A percentile compares a stretch with the other conserved stretches of the same genome.
Evolutionary conservation across 176 grass and related monocot genomes (phyloP).

Genomic region (Thinopyrum elongatum): DNA sequence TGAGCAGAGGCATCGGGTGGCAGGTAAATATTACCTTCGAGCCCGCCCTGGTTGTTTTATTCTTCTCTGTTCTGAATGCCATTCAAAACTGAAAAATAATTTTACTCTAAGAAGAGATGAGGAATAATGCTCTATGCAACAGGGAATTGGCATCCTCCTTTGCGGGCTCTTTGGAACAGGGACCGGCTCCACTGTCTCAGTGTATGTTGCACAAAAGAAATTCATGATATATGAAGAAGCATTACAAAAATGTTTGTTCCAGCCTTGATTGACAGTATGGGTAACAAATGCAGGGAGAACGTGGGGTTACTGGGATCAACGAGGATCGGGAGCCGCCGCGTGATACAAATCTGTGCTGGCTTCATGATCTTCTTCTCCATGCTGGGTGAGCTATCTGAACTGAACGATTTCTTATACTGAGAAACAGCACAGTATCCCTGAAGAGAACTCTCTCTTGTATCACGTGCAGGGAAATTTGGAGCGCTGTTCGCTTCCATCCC

Average conservation of each 20-base stretch:
- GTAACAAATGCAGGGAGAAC: conserved; percentile 69
- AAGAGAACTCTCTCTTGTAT: not conserved
- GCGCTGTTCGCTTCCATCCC: conserved; percentile 94
- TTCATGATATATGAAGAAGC: not conserved
- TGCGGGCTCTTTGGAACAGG: conserved; percentile 82
- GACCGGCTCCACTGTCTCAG: conserved; percentile 88
- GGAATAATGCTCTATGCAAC: not conserved
- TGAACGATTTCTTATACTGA: not conserved
- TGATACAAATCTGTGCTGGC: conserved; percentile 91
- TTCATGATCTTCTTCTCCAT: conserved; percentile 99
- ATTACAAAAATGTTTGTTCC: not conserved
- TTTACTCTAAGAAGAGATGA: not conserved
- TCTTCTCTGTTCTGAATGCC: not conserved
- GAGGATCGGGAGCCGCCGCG: conserved; percentile 86
- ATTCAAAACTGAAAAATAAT: conserved; percentile 13
- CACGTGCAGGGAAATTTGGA: conserved; percentile 82
- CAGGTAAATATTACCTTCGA: conserved; percentile 49
- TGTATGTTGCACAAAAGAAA: conserved; percentile 24
- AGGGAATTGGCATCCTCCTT: conserved; percentile 91
- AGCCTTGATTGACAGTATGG: conserved; percentile 2
- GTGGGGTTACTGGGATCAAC: conserved; percentile 86
- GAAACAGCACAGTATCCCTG: not conserved
- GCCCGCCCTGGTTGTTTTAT: conserved; percentile 1
- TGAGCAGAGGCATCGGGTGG: conserved; percentile 96
- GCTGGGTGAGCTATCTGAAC: conserved; percentile 50